Evolutionary conservation across 257 asterid species (phyloP).

Genomic region (Plectranthus barbatus): DNA sequence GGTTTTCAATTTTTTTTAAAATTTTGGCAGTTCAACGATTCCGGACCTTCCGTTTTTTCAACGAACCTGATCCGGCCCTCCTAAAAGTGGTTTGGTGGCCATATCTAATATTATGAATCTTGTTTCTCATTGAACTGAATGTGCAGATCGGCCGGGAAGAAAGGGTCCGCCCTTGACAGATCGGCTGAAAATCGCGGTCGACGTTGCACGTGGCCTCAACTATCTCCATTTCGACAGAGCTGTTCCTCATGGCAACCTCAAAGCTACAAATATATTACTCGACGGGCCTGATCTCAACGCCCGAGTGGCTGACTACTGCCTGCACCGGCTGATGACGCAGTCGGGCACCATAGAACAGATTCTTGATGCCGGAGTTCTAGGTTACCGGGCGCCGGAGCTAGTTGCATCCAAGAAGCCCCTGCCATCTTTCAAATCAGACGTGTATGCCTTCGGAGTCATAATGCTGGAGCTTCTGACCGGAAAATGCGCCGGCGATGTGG

Average conservation of each 20-base stretch:
- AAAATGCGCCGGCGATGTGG: slow-evolving; percentile 93
- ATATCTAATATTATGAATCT: no score
- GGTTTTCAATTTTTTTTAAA: no score
- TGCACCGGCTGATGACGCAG: slow-evolving; percentile 95
- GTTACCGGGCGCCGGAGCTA: slow-evolving; percentile 93
- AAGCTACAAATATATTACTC: slow-evolving; percentile 73
- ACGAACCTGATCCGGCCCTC: no score
- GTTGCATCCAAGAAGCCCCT: slow-evolving; percentile 76
- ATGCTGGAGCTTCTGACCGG: slow-evolving; percentile 82
- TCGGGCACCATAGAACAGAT: slow-evolving; percentile 86
- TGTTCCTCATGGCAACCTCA: slow-evolving; percentile 90
- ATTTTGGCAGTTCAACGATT: no score
- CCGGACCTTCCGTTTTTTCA: no score
- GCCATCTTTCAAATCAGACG: slow-evolving; percentile 91
- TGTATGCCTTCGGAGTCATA: slow-evolving; percentile 85
- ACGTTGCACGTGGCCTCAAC: slow-evolving; percentile 94
- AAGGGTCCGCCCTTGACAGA: slow-evolving; percentile 69
- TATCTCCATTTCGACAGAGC: slow-evolving; percentile 99
- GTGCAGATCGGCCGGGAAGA: slow-evolving; percentile 87
- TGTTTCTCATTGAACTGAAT: no score
- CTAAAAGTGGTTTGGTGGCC: no score
- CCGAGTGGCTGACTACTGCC: slow-evolving; percentile 87
- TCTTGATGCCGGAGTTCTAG: slow-evolving; percentile 89
- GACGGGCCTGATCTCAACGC: slow-evolving; percentile 85
- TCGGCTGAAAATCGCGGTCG: slow-evolving; percentile 93